Evolutionary conservation across 2,329 filamentous ascomycete genomes (phyloP).

Genomic region (Colletotrichum incanum): DNA sequence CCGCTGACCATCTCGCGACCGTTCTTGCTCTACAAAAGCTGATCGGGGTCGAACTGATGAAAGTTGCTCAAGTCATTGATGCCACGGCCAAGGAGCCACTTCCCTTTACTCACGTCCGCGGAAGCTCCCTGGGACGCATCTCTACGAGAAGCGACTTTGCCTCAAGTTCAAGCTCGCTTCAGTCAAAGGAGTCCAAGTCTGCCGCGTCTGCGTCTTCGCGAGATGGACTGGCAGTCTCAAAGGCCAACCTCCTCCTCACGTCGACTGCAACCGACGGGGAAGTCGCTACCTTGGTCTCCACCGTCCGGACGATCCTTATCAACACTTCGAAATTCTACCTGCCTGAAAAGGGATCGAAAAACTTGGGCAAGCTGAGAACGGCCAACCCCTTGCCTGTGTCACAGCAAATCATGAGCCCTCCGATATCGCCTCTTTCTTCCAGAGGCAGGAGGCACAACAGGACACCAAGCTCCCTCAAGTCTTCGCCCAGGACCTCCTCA

Average conservation of each 20-base stretch:
- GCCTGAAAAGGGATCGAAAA: constrained; percentile 52
- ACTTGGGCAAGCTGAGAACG: constrained; percentile 37
- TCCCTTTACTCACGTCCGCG: constrained; percentile 59
- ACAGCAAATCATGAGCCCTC: constrained; percentile 28
- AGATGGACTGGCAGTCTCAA: constrained; percentile 57
- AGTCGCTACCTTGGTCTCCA: constrained; percentile 67
- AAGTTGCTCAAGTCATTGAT: constrained; percentile 71
- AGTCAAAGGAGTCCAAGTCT: constrained; percentile 21
- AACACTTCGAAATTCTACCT: constrained; percentile 64
- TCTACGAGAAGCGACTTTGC: constrained; percentile 33
- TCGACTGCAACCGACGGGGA: constrained; percentile 69
- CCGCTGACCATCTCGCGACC: constrained; percentile 69
- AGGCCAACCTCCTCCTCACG: constrained; percentile 71
- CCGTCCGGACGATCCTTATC: constrained; percentile 66
- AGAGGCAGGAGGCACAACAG: constrained; percentile 12
- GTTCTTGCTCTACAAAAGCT: constrained; percentile 72
- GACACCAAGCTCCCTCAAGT: constrained; percentile 28
- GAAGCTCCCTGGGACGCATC: constrained; percentile 50
- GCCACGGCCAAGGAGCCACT: constrained; percentile 55
- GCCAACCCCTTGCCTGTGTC: constrained; percentile 53
- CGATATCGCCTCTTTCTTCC: constrained; percentile 37
- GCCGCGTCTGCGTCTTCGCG: constrained; percentile 16
- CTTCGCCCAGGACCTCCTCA: constrained; percentile 50
- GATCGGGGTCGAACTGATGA: constrained; percentile 70
- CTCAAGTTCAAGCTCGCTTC: constrained; percentile 31